These are phyloP conservation scores for Clarireedia paspali DNA, from an alignment of 2,329 filamentous ascomycete species.

Conservation along the genomic window DNA sequence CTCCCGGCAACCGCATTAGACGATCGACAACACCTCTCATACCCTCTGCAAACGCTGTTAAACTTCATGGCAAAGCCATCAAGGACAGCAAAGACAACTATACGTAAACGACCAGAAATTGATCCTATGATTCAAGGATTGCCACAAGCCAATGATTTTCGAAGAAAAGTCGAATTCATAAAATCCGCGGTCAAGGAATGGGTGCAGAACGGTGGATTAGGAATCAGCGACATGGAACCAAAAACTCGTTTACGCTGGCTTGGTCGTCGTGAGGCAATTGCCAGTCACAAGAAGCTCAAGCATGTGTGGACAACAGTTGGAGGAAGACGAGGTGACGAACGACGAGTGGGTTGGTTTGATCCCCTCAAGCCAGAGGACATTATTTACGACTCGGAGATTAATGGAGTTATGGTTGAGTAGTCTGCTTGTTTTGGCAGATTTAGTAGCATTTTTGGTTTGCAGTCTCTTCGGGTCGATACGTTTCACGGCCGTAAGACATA, in stretches of 20 bases:
- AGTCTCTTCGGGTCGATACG: background rate
- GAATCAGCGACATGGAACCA: conserved; percentile 52
- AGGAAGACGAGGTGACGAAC: conserved; percentile 50
- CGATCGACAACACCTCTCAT: conserved; percentile 62
- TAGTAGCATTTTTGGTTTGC: background rate
- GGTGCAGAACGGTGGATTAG: conserved; percentile 61
- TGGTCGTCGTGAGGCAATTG: conserved; percentile 48
- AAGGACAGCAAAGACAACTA: conserved; percentile 40
- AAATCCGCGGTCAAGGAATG: conserved; percentile 62
- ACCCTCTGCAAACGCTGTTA: conserved; percentile 64
- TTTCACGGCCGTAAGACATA: background rate
- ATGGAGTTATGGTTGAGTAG: conserved; percentile 10
- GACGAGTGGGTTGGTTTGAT: conserved; percentile 30
- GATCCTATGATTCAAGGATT: conserved; percentile 53
- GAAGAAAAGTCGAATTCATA: conserved; percentile 68
- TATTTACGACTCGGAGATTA: conserved; percentile 24
- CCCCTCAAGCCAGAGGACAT: conserved; percentile 25
- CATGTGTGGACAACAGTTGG: conserved; percentile 64
- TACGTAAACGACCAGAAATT: conserved; percentile 52
- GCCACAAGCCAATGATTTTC: conserved; percentile 65
- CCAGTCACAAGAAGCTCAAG: conserved; percentile 46
- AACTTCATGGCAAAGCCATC: conserved; percentile 49
- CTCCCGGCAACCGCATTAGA: conserved; percentile 64
- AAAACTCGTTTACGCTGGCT: conserved; percentile 48
- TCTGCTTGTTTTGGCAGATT: background rate